Evolutionary conservation across 805 yeast species (phyloP).

Genomic region (Cyberlindnera maritima): DNA sequence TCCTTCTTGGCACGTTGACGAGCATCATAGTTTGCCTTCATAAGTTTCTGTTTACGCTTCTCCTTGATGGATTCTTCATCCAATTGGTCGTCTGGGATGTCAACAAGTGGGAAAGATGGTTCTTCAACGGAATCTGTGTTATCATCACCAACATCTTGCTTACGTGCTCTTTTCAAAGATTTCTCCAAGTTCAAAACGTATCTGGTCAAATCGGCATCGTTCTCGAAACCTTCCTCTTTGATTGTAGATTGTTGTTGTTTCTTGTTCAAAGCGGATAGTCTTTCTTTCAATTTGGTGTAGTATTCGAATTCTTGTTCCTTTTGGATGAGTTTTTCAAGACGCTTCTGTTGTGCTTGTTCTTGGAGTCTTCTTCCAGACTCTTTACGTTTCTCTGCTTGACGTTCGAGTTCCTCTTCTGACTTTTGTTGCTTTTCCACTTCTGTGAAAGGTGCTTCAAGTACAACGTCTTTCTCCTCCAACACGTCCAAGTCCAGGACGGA

Average conservation of each 20-base stretch:
- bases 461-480: slow-evolving; percentile 67
- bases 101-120: slow-evolving; percentile 72
- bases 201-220: slow-evolving; percentile 66
- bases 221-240: slow-evolving; percentile 75
- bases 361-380: slow-evolving; percentile 88
- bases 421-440: slow-evolving; percentile 67
- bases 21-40: slow-evolving; percentile 88
- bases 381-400: slow-evolving; percentile 73
- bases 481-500: slow-evolving; percentile 56
- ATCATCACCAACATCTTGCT: slow-evolving; percentile 61
- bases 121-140: slow-evolving; percentile 42
- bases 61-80: slow-evolving; percentile 79
- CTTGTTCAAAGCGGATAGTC: slow-evolving; percentile 47
- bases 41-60: slow-evolving; percentile 76
- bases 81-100: slow-evolving; percentile 80
- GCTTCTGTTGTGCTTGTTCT: slow-evolving; percentile 84
- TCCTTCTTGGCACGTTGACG: slow-evolving; percentile 78
- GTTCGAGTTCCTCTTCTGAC: slow-evolving; percentile 75
- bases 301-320: slow-evolving; percentile 79
- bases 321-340: slow-evolving; percentile 76
- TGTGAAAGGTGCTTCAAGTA: slow-evolving; percentile 78
- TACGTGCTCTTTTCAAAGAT: slow-evolving; percentile 64
- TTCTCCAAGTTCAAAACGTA: slow-evolving; percentile 63
- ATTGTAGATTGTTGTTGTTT: slow-evolving; percentile 53
- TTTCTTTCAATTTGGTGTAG: slow-evolving; percentile 55